phyloP scores from a whole-genome alignment of 1,284 basidiomycete species.

The Tausonia pullulans region DNA sequence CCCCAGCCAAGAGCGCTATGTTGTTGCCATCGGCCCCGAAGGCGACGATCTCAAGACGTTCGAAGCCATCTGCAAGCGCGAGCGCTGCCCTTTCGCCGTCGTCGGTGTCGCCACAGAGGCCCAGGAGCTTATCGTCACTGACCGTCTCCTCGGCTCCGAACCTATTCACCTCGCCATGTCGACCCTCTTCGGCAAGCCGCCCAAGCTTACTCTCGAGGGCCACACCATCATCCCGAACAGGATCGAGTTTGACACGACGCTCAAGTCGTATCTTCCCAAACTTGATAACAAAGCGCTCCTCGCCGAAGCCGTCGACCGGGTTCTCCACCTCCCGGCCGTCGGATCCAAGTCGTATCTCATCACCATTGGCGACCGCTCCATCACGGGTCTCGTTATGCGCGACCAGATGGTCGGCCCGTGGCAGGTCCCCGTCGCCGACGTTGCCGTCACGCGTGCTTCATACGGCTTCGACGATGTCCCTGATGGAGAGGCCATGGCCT shows the following conservation, averaged over 20 bases:
- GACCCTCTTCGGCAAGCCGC: conserved; percentile 91
- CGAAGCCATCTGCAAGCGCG: conserved; percentile 66
- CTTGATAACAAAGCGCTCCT: conserved; percentile 34
- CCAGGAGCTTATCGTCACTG: conserved; percentile 77
- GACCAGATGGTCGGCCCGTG: conserved; percentile 99
- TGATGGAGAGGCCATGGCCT: conserved; percentile 92
- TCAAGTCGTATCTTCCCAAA: conserved; percentile 50
- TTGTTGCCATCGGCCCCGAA: conserved; percentile 67
- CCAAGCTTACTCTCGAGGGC: conserved; percentile 75
- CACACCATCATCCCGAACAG: conserved; percentile 44
- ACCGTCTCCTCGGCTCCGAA: conserved; percentile 64
- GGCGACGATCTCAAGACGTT: conserved; percentile 47
- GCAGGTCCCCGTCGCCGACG: conserved; percentile 96
- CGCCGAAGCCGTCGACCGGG: conserved; percentile 56
- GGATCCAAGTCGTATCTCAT: conserved; percentile 96
- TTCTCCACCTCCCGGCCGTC: conserved; percentile 82
- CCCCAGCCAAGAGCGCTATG: conserved; percentile 80
- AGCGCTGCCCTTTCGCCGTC: conserved; percentile 77
- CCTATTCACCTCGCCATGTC: conserved; percentile 89
- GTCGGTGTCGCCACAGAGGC: conserved; percentile 77
- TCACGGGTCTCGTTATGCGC: conserved; percentile 87
- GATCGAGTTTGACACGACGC: conserved; percentile 57
- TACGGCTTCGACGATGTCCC: conserved; percentile 73
- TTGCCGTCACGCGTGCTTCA: conserved; percentile 87
- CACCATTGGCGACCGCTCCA: conserved; percentile 90